phyloP scores from a whole-genome alignment of 1,139 yeast species.

The Yamadazyma taylorii region DNA sequence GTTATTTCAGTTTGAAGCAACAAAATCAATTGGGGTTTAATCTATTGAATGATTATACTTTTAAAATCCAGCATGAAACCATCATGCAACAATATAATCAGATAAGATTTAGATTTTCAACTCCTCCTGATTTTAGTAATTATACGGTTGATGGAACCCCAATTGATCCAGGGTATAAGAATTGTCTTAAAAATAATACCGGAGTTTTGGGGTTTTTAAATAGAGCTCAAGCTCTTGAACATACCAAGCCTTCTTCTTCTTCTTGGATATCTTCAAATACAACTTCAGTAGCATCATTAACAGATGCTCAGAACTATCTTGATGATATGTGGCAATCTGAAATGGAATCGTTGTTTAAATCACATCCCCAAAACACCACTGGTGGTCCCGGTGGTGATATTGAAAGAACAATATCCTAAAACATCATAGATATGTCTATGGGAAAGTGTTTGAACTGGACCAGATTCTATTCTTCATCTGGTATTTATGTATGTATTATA shows the following conservation, averaged over 20 bases:
- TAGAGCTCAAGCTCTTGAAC: slow-evolving; percentile 6
- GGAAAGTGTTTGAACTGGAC: no score
- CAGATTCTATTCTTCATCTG: no score
- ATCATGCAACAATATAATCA: slow-evolving; percentile 38
- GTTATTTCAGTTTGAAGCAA: slow-evolving; percentile 13
- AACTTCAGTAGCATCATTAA: background rate
- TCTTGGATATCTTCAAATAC: background rate
- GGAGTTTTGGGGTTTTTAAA: slow-evolving; percentile 19
- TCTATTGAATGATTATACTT: slow-evolving; percentile 19
- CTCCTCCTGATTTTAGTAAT: slow-evolving; percentile 9
- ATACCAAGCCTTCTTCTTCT: background rate
- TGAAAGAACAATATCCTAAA: no score
- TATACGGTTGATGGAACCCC: slow-evolving; percentile 8
- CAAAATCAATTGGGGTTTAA: slow-evolving; percentile 4
- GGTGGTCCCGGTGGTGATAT: no score
- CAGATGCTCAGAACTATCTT: background rate
- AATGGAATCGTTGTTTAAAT: slow-evolving; percentile 1
- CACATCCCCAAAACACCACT: no score
- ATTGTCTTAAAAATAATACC: slow-evolving; percentile 12
- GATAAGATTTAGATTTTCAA: slow-evolving; percentile 37
- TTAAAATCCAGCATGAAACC: slow-evolving; percentile 41
- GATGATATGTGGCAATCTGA: background rate
- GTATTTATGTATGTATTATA: no score
- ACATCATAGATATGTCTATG: no score
- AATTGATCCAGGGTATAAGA: slow-evolving; percentile 2